Evolutionary conservation across 1,284 basidiomycete genomes (phyloP), one percentile per base, ranked within the genome.

Genomic region (Apiotrichum akiyoshidainum): DNA sequence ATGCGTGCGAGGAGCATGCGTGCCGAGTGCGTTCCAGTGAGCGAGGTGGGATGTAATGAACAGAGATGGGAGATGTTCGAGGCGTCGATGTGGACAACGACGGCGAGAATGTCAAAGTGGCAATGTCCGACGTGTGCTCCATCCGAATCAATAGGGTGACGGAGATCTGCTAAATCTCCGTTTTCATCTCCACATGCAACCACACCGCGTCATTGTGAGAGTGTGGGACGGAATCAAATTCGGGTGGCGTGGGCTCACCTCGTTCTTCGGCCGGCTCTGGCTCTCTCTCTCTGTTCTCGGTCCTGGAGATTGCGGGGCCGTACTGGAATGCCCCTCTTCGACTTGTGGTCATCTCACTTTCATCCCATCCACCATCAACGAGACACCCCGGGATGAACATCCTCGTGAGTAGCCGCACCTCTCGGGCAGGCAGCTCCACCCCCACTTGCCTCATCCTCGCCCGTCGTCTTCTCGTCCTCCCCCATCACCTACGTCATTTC

Each of bases 311-410:
- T 31, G 26, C 26, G 26, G 26, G 26, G 26, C 26, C 26, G 26
- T 31, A 31, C 26, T 31, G 4, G n/a, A n/a, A n/a, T 31, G 26
- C 26, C 7, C 4, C 26, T 31, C 52, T 26, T 26, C 22, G 26
- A 22, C 45, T 39, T 17, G 16, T 46, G 21, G 26, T 21, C 52
- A 51, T 33, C 19, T 41, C 46, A 45, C 37, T 26, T 39, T 51
- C 46, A 48, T 16, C 58, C 5, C 34, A 10, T 12, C 2, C 26
- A 35, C 46, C 17, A 16, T 33, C 35, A 22, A n/a, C 46, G 19
- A 31, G 11, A 46, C n/a, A 7, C 40, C n/a, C 42, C 59, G 66
- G 2, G 19, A 73, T 72, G 71, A 74, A 73, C 65, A 72, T 74
- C 51, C 67, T 74, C 19, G 71, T 72, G 47, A 68, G 71, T 61